Base-by-base conservation (phyloP, 768 basidiomycete species). In the Amanita phalloides region DNA sequence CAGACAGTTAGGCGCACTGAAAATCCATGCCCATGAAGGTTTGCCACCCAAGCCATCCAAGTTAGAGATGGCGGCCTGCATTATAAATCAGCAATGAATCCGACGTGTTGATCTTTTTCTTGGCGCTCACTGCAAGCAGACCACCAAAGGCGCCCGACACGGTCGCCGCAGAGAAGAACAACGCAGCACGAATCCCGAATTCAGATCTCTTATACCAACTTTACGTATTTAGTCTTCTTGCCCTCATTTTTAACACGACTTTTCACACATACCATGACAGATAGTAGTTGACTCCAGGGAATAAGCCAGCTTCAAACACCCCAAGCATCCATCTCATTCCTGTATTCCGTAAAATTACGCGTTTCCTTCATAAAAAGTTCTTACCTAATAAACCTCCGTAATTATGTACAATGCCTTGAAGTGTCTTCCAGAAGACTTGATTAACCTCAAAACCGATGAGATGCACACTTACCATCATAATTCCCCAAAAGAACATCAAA, bases 101-200 rank as follows among this genome's bases (percentile, higher is more conserved):
- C 32, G 6, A 23, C 13, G 9, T 8, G 21, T 11, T 39, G 21
- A 13, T 30, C 4, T 25, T 33, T 28, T 38, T 30, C 14, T 23
- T 23, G 66, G 63, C 38, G 54, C 68, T 38, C 59, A 84, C 84
- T 33, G 84, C 84, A 45, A 88, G 77, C 17, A 87, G 68, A 46
- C 85, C 85, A 49, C 84, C 84, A 56, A 90, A 90, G 20, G 87
- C 86, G n/a, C 88, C 90, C 2, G 86, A 81, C 0, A 86, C 77
- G 2, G 85, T 88, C 0, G 88, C 87, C 3, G 88, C 84, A 0
- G 80, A 79, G 68, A 86, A 88, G 67, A 87, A 88, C 26, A 87
- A 59, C 0, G 84, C 80, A 23, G 80, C 74, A 6, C 73, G 57
- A 65, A 81, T 69, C 53, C 85, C 87, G 56, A 87, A 86, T 60